Evolutionary conservation across 768 basidiomycete genomes (phyloP).

Genomic region (Mrakia blollopis): DNA sequence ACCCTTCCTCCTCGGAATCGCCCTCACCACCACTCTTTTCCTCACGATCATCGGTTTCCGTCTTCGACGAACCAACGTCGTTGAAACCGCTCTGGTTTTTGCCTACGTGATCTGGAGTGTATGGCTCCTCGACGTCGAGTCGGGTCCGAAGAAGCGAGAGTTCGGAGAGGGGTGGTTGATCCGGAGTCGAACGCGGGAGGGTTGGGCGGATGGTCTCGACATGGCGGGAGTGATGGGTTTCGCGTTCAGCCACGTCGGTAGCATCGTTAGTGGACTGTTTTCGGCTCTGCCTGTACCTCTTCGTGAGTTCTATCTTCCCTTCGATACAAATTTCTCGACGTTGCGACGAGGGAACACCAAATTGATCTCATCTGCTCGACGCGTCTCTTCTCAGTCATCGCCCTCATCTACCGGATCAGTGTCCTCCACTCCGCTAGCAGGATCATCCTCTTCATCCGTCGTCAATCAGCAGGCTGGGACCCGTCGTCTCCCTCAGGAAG

Average conservation of each 20-base stretch:
- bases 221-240: conserved; percentile 11
- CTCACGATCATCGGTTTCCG: conserved; percentile 87
- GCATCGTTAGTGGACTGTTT: conserved; percentile 16
- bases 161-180: conserved; percentile 45
- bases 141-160: conserved; percentile 30
- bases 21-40: conserved; percentile 81
- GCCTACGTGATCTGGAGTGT: conserved; percentile 85
- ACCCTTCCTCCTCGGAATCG: conserved; percentile 81
- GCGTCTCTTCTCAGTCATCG: conserved; percentile 58
- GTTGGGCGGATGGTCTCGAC: conserved; percentile 29
- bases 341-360: conserved; percentile 71
- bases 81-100: conserved; percentile 82
- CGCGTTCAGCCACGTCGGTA: conserved; percentile 1
- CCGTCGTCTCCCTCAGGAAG: conserved; percentile 24
- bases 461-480: conserved; percentile 47
- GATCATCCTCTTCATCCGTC: conserved; percentile 77
- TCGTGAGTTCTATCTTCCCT: not conserved
- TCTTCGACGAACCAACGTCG: conserved; percentile 80
- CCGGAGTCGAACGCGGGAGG: not conserved
- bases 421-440: conserved; percentile 76
- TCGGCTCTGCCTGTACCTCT: not conserved
- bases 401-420: conserved; percentile 70
- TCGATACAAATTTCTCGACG: conserved; percentile 15
- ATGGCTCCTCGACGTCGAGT: conserved; percentile 61
- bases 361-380: conserved; percentile 55